phyloP scores from a whole-genome alignment of 768 basidiomycete genomes.

The Suillus weaverae region DNA sequence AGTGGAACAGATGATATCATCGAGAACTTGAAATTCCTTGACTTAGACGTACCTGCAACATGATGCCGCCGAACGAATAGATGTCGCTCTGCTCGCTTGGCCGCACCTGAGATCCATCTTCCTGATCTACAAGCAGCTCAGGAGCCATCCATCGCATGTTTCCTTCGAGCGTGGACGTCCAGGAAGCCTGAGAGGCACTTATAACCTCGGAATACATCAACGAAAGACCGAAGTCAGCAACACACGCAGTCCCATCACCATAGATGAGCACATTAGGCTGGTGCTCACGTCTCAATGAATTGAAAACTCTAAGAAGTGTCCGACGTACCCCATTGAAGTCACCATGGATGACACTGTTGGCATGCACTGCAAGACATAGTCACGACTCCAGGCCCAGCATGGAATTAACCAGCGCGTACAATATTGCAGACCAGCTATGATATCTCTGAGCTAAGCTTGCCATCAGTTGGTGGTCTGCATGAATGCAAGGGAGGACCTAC shows the following conservation, averaged over 20 bases:
- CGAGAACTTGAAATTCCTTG: constrained; percentile 17
- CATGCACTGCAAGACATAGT: not conserved
- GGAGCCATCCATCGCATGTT: constrained; percentile 47
- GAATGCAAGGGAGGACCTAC: no score
- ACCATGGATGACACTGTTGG: constrained; percentile 1
- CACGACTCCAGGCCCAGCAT: no score
- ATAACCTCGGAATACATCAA: constrained; percentile 36
- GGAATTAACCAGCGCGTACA: no score
- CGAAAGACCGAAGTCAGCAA: constrained; percentile 38
- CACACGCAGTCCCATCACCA: constrained; percentile 29
- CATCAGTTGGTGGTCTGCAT: not conserved
- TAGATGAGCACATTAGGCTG: constrained; percentile 32
- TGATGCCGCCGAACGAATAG: constrained; percentile 43
- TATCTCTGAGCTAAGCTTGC: not conserved
- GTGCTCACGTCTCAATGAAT: not conserved
- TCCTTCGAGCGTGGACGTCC: constrained; percentile 21
- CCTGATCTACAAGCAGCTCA: constrained; percentile 31
- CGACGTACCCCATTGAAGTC: constrained; percentile 7
- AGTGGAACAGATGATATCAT: not conserved
- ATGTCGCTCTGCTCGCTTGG: constrained; percentile 36
- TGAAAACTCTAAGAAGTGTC: not conserved
- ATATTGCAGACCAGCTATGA: constrained; percentile 24
- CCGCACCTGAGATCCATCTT: constrained; percentile 19
- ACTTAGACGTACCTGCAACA: constrained; percentile 26
- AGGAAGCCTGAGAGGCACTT: constrained; percentile 20